phyloP scores from a whole-genome alignment of 768 basidiomycete genomes.

The Tephrocybe sp. region DNA sequence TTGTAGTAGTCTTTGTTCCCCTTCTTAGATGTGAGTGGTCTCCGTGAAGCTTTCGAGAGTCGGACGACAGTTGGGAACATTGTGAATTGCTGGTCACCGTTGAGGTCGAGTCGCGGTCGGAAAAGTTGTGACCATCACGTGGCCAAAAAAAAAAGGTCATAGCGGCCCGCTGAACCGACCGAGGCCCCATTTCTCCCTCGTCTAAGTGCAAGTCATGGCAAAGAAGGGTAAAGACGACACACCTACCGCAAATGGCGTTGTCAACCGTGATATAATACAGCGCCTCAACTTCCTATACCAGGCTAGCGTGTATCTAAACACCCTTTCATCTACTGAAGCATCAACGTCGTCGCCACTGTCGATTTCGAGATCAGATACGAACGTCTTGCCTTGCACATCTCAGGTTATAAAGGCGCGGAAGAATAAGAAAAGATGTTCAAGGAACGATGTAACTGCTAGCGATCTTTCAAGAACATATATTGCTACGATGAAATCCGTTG shows the following conservation, averaged over 20 bases:
- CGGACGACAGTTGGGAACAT: constrained; percentile 74
- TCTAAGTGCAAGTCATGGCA: constrained; percentile 50
- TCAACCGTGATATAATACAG: constrained; percentile 78
- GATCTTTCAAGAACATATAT: constrained; percentile 70
- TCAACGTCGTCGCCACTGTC: background rate
- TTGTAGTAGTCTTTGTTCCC: constrained; percentile 98
- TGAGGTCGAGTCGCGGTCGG: constrained; percentile 2
- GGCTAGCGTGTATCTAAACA: constrained; percentile 61
- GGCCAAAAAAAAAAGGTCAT: background rate
- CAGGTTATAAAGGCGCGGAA: constrained; percentile 18
- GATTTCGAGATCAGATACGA: background rate
- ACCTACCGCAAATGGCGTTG: constrained; percentile 56
- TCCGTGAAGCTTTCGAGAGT: constrained; percentile 82
- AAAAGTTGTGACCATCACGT: constrained; percentile 16
- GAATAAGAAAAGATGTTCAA: constrained; percentile 17
- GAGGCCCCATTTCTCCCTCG: background rate
- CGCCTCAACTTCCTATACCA: constrained; percentile 87
- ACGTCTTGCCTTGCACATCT: background rate
- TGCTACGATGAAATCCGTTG: constrained; percentile 65
- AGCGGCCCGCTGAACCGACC: background rate
- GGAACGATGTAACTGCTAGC: constrained; percentile 20
- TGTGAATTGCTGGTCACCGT: constrained; percentile 2
- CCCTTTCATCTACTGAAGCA: constrained; percentile 10
- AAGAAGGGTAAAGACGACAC: constrained; percentile 63
- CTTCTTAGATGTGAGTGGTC: constrained; percentile 79